phyloP scores from a whole-genome alignment of 148 eudicot genomes.

The Rhododendron henanense region DNA sequence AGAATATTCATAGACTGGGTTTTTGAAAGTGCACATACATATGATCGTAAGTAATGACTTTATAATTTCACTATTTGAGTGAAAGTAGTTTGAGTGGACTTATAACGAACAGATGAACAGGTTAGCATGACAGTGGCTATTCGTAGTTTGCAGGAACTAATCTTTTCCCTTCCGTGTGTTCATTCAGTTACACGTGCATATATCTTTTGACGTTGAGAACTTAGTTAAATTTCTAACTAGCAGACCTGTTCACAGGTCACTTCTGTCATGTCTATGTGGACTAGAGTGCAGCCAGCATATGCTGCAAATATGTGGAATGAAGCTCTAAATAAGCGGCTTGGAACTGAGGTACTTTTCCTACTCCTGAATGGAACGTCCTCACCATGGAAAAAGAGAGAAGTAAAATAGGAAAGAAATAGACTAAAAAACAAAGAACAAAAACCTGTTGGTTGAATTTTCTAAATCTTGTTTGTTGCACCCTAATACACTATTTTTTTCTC shows the following conservation, averaged over 20 bases:
- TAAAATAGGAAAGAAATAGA: neutral
- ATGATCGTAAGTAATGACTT: too few species aligned
- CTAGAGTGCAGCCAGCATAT: conserved; percentile 95
- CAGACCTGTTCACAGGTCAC: conserved; percentile 54
- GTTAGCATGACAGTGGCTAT: neutral
- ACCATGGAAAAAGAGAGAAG: neutral
- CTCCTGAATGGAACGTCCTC: neutral
- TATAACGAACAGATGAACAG: neutral
- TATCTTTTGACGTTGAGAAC: neutral
- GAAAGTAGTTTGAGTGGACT: neutral
- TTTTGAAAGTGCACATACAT: neutral
- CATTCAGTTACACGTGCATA: neutral
- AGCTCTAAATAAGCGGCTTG: conserved; percentile 94
- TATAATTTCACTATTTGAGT: neutral
- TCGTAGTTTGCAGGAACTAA: neutral
- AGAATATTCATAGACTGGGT: neutral
- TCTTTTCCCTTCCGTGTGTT: neutral
- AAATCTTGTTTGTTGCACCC: neutral
- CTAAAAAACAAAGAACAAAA: neutral
- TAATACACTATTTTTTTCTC: neutral
- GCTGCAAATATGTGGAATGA: conserved; percentile 99
- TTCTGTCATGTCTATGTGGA: conserved; percentile 99
- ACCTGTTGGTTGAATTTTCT: neutral
- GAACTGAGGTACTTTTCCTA: conserved; percentile 69
- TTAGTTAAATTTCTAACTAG: neutral